Base-by-base conservation (phyloP, 1,284 basidiomycete genomes). In the Fomes fomentarius region DNA sequence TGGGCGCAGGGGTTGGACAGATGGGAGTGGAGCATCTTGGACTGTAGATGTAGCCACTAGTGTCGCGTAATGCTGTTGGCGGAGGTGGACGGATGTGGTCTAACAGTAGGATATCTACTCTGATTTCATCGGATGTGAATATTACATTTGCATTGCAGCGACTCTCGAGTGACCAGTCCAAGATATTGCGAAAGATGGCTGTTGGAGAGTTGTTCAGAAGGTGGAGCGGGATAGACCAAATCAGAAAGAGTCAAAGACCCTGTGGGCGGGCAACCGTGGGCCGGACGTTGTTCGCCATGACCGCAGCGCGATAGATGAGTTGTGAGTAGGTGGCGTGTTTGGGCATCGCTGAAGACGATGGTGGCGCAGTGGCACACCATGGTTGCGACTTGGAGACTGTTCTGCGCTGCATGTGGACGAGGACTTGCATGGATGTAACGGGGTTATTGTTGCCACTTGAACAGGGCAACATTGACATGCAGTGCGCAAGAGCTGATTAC, bases 1-100 rank as follows among this genome's bases (percentile, higher is more conserved):
- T 38, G 17, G 42, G 45, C 37, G 43, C 49, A 37, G 39, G 50
- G 39, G 30, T 48, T 35, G 47, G 30, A 22, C n/a, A 37, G 43
- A 43, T 24, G 22, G n/a, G n/a, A n/a, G 38, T 40, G 38, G 40
- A 42, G 41, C 14, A 19, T 19, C 4, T 19, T 38, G 35, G 35
- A 38, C 35, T n/a, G n/a, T n/a, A n/a, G n/a, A n/a, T n/a, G n/a
- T n/a, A n/a, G n/a, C n/a, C n/a, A 38, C 9, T 38, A 38, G 17
- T 19, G 35, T 19, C n/a, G 5, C 6, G n/a, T 5, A 14, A 17
- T 26, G 25, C 25, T 14, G 26, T n/a, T 7, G 17, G 38, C 21
- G 41, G 26, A 30, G 8, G 26, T 43, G 41, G 26, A 43, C n/a
- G 41, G 25, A 43, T 25, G 41, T 11, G 26, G 17, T 30, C 24